These are phyloP conservation scores for Entomophthora muscae DNA, from an alignment of 371 early-diverging fungal species.

Conservation along the genomic window DNA sequence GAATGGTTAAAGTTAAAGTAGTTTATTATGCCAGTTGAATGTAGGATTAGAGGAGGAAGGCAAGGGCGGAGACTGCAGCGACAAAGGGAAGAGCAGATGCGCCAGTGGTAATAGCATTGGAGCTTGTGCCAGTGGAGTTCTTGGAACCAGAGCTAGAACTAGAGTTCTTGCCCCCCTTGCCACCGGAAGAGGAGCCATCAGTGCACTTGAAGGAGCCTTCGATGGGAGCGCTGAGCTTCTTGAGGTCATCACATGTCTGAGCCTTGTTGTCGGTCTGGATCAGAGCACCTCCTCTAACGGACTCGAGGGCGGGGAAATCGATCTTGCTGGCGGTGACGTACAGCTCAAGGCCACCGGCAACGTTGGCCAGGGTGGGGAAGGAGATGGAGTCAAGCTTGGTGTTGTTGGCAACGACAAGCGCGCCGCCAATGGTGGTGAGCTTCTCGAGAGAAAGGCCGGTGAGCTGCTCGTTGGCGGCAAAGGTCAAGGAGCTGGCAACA, in stretches of 20 bases:
- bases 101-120: background rate
- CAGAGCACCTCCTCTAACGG: background rate
- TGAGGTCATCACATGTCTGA: conserved; percentile 4
- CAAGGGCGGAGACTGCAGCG: background rate
- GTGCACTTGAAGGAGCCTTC: background rate
- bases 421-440: conserved; percentile 18
- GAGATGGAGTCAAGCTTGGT: conserved; percentile 13
- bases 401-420: conserved; percentile 19
- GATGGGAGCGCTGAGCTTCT: background rate
- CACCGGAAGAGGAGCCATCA: background rate
- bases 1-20: too few relatives aligned
- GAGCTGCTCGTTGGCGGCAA: conserved; percentile 16
- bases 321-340: background rate
- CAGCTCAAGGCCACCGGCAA: conserved; percentile 3
- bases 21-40: too few relatives aligned
- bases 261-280: background rate
- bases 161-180: background rate
- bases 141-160: background rate
- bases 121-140: background rate
- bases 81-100: background rate
- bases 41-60: too few relatives aligned
- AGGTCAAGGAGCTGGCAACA: conserved; percentile 18
- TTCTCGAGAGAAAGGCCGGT: conserved; percentile 15
- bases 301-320: background rate
- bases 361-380: background rate